Evolutionary conservation across 495 filamentous ascomycete genomes (phyloP), one percentile per base, ranked within the genome.

Genomic region (Annulohypoxylon maeteangense): DNA sequence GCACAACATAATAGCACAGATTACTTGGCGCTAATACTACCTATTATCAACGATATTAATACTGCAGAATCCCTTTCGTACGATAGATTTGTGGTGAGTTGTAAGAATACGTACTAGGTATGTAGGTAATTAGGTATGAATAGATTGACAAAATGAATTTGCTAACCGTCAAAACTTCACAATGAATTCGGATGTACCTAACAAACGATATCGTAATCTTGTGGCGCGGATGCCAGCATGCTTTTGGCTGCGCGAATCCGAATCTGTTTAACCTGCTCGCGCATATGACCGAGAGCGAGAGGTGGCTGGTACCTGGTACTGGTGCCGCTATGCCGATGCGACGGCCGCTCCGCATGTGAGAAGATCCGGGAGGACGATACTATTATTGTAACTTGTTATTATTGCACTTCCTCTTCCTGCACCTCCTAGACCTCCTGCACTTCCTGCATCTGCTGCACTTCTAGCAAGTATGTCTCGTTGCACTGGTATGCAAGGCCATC

Each of bases 211-310:
- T 44, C 48, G 20, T 51, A 51, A 51, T 25, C 25, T 57, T 27
- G 62, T 63, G 63, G 61, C 31, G 34, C 60, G 61, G 67, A 44
- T 60, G 56, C 25, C 53, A 54, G 38, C 67, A 60, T 25, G 55
- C 31, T 32, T 34, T 32, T 57, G 2, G 25, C n/a, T 32, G 40
- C 11, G 34, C 7, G 18, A 62, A 22, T 50, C 34, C 18, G 8
- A 38, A 22, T 50, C 34, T 11, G 8, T 40, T 66, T 18, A 51
- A 12, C 23, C 16, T 50, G 10, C 48, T 11, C 27, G 22, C 16
- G 18, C 23, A 27, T 58, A 16, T 44, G 36, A 32, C 22, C 47
- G 47, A 20, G 29, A 23, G 23, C 16, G 0, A 27, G 10, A 25
- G 47, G 23, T 27, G 23, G 32, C 10, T 44, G 42, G 20, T 51